Base-by-base conservation (phyloP, 148 eudicot genomes). In the Pouteria glomerata region DNA sequence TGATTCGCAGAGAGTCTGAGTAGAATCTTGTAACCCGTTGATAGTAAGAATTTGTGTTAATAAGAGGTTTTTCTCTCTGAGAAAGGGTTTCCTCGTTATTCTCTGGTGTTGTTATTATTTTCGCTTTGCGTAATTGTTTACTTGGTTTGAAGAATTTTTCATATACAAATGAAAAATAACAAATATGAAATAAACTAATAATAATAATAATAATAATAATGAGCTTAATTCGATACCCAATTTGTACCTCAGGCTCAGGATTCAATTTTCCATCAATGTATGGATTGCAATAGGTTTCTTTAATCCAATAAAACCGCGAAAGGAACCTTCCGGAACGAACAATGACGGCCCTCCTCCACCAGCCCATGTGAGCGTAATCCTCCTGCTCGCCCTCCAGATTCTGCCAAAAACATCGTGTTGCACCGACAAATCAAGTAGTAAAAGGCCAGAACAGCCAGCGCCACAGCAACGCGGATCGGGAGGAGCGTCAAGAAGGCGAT, bases 261-360 rank as follows among this genome's bases (percentile, higher is more conserved):
- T 42, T 60, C 57, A 76, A 55, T n/a, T 70, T 71, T 0, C 67
- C 79, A 35, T 55, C 73, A 59, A 24, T 66, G 29, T 79, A 77
- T 3, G 39, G 51, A 72, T 39, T 56, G 57, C 66, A 73, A 53
- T 26, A 42, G 1, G 75, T 80, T 41, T 83, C 84, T 0, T 62
- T 50, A 70, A 94, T 86, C 91, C 96, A 85, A 75, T 94, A 91
- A 82, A 94, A 89, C 62, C 97, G 97, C 4, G 98, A 82, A 33
- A 89, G 66, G 68, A 94, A 82, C 79, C 84, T 81, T 45, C 98
- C 98, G 51, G 68, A 68, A 24, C 19, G 21, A 4, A 89, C 82
- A 75, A 94, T 85, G 34, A 88, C 78, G 21, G 63, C 60, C 66
- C 96, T 84, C 78, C 98, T 84, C 96, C 93, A 88, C 26, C 98